Evolutionary conservation across 2,329 filamentous ascomycete species (phyloP).

Genomic region (Epichloe brachyelytri): DNA sequence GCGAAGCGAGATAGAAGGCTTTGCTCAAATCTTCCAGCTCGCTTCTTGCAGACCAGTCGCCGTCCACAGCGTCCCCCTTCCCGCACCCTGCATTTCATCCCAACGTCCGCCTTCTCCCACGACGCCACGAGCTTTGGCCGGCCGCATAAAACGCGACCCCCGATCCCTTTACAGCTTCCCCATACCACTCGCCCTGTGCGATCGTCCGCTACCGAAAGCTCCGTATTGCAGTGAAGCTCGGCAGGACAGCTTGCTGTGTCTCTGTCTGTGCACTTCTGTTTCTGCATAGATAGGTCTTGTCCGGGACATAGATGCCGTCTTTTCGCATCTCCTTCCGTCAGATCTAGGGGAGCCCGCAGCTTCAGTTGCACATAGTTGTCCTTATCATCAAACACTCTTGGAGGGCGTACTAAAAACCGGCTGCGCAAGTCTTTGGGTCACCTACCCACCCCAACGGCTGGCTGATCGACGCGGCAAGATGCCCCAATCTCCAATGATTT

Average conservation of each 20-base stretch:
- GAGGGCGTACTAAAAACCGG: neutral
- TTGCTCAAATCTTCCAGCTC: neutral
- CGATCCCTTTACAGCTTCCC: slow-evolving; percentile 2
- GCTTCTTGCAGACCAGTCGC: neutral
- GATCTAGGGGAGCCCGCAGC: neutral
- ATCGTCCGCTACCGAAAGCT: neutral
- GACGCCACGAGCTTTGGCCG: slow-evolving; percentile 3
- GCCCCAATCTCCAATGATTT: slow-evolving; percentile 90
- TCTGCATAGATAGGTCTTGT: neutral
- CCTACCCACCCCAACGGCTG: neutral
- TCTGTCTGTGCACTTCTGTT: neutral
- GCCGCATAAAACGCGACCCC: slow-evolving; percentile 21
- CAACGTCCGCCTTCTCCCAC: neutral
- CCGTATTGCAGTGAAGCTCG: neutral
- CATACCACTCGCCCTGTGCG: neutral
- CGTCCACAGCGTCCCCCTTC: no score
- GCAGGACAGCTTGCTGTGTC: slow-evolving; percentile 1
- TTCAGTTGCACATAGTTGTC: neutral
- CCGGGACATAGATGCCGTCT: neutral
- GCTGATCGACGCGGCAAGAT: slow-evolving; percentile 28
- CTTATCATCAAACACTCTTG: neutral
- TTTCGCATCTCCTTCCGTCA: neutral
- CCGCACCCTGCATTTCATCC: neutral
- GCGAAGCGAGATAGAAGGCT: neutral
- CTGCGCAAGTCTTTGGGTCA: neutral